Evolutionary conservation across 805 yeast genomes (phyloP), one percentile per base, ranked within the genome.

Genomic region (Debaryomyces prosopidis): DNA sequence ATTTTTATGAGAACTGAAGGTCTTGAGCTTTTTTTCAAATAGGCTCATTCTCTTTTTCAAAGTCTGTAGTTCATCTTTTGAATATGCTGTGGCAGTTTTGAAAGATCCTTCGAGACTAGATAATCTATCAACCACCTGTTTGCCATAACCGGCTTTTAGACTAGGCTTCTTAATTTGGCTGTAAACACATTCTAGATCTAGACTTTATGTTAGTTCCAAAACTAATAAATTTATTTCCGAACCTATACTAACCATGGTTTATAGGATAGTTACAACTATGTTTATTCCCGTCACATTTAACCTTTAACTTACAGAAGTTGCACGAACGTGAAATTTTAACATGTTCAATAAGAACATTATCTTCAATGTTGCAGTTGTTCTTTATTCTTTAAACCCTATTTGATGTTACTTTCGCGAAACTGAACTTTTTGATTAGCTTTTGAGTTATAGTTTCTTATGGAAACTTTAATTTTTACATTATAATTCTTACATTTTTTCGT

Each of bases 151-250:
- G 3, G 52, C 28, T 15, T 47, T 49, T 12, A 54, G 39, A 8
- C 58, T 57, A 2, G 58, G 58, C 31, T 54, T 54, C 37, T 48
- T 54, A 48, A 52, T 48, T 15, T 48, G 40, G 34, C 56, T 52
- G 40, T 52, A 54, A 1, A 50, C 39, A 10, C 40, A 54, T 50
- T 34, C 32, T 36, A 26, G 10, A 10, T 10, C 26, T 23, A 23
- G 26, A 23, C 9, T 23, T 23, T 23, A 23, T 23, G 26, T 23
- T 23, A 23, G 26, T 23, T 23, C 26, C 26, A 7, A 23, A 23
- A 7, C 3, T 23, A 23, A 23, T 23, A 7, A 10, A 23, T 7
- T 7, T 23, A 23, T 7, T 2, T 10, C 9, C 26, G 26, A 23
- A 23, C 9, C 9, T 7, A 23, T 23, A 23, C 26, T 44, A 47